Evolutionary conservation across 1,284 basidiomycete species (phyloP).

Genomic region (Ustilago bromivora): DNA sequence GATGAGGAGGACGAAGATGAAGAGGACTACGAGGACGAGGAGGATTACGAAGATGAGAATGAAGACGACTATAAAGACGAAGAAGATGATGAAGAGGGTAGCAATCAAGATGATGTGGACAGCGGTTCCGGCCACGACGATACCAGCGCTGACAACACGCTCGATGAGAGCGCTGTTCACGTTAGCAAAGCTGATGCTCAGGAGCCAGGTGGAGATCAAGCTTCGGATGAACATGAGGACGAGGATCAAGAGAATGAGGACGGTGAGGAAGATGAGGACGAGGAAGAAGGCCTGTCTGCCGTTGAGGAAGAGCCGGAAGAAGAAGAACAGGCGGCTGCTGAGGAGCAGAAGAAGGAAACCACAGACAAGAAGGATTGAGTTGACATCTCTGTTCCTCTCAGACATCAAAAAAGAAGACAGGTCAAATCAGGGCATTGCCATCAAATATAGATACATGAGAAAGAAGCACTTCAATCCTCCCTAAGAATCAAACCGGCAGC

Average conservation of each 20-base stretch:
- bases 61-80: constrained; percentile 52
- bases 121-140: constrained; percentile 12
- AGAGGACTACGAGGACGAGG: constrained; percentile 36
- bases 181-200: constrained; percentile 38
- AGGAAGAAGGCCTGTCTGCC: constrained; percentile 48
- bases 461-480: constrained; percentile 70
- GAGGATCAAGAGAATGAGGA: constrained; percentile 78
- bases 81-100: constrained; percentile 57
- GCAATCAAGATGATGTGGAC: constrained; percentile 14
- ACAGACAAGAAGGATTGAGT: neutral
- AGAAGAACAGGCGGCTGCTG: constrained; percentile 22
- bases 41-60: constrained; percentile 35
- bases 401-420: neutral
- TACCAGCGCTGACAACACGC: constrained; percentile 11
- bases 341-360: constrained; percentile 5
- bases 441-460: neutral
- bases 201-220: constrained; percentile 40
- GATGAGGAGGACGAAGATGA: constrained; percentile 74
- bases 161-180: constrained; percentile 19
- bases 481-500: constrained; percentile 81
- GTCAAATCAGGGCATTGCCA: neutral
- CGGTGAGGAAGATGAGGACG: constrained; percentile 54
- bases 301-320: constrained; percentile 51
- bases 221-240: constrained; percentile 18
- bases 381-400: neutral